Conservation (phyloP, 345 rosid species). For the Sisymbrium altissimum region DNA sequence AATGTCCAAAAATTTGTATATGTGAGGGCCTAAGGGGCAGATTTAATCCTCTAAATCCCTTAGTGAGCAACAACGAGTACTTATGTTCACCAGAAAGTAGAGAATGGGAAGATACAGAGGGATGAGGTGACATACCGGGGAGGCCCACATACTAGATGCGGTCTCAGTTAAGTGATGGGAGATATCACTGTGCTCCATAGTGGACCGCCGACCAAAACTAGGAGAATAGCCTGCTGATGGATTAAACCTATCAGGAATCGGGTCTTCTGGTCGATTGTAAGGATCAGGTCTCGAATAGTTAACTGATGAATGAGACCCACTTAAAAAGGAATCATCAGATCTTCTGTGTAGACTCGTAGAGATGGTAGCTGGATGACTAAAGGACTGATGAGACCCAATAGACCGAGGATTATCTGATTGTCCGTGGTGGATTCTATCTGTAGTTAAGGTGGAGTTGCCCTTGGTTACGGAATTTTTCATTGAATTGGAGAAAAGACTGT, state of each 20-base stretch:
- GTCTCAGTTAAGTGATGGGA: constrained; percentile 44
- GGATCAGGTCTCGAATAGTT: constrained; percentile 25
- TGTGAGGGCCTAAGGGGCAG: background rate
- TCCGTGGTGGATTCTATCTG: constrained; percentile 45
- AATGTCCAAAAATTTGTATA: background rate
- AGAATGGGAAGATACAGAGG: constrained; percentile 7
- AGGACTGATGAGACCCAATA: constrained; percentile 25
- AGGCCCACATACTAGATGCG: constrained; percentile 59
- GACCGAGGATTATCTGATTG: constrained; percentile 18
- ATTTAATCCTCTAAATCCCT: background rate
- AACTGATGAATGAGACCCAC: constrained; percentile 11
- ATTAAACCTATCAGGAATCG: constrained; percentile 28
- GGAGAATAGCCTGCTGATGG: constrained; percentile 39
- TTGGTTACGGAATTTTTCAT: constrained; percentile 38
- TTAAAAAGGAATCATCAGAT: constrained; percentile 31
- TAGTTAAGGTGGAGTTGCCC: constrained; percentile 40
- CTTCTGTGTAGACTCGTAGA: constrained; percentile 27
- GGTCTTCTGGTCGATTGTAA: constrained; percentile 27
- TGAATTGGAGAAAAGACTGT: constrained; percentile 52
- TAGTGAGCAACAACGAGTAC: constrained; percentile 3
- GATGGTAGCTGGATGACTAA: constrained; percentile 22
- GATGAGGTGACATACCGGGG: constrained; percentile 53
- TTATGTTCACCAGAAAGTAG: background rate
- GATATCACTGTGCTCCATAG: constrained; percentile 46
- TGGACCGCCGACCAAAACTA: constrained; percentile 34